Evolutionary conservation across 1,284 basidiomycete genomes (phyloP).

Genomic region (Cutaneotrichosporon cyanovorans): DNA sequence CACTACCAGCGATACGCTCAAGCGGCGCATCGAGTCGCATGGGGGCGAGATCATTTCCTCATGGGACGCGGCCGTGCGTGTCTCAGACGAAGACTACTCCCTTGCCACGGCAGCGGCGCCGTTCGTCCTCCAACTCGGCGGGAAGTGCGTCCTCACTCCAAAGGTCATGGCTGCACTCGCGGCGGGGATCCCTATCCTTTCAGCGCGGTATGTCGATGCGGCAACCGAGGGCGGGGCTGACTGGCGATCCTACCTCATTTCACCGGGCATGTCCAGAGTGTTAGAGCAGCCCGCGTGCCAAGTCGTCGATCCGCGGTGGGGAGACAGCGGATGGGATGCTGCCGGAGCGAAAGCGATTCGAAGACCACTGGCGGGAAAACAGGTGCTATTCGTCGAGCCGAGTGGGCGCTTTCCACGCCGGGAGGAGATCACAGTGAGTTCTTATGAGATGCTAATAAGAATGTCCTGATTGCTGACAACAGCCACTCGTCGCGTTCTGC

Average conservation of each 20-base stretch:
- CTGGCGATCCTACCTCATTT: constrained; percentile 61
- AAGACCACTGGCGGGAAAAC: constrained; percentile 24
- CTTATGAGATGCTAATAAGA: neutral
- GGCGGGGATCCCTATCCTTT: constrained; percentile 76
- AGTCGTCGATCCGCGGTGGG: constrained; percentile 64
- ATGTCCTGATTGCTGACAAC: constrained; percentile 8
- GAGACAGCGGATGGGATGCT: constrained; percentile 49
- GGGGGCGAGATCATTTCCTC: constrained; percentile 61
- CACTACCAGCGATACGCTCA: constrained; percentile 36
- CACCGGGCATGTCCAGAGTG: constrained; percentile 57
- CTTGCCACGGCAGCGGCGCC: constrained; percentile 30
- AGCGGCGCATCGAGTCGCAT: constrained; percentile 49
- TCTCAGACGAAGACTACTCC: constrained; percentile 2
- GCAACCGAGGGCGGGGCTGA: constrained; percentile 45
- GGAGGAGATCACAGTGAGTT: constrained; percentile 22
- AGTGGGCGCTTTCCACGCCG: constrained; percentile 8
- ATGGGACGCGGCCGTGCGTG: constrained; percentile 56
- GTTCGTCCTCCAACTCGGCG: constrained; percentile 62
- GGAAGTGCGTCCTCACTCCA: constrained; percentile 56
- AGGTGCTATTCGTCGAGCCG: constrained; percentile 27
- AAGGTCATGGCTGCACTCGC: constrained; percentile 76
- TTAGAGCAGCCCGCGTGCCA: constrained; percentile 58
- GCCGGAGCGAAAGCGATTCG: constrained; percentile 48
- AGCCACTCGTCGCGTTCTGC: constrained; percentile 56
- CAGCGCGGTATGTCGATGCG: constrained; percentile 55